Conservation (phyloP, 2,329 filamentous ascomycete species). For the Drechslerella dactyloides region DNA sequence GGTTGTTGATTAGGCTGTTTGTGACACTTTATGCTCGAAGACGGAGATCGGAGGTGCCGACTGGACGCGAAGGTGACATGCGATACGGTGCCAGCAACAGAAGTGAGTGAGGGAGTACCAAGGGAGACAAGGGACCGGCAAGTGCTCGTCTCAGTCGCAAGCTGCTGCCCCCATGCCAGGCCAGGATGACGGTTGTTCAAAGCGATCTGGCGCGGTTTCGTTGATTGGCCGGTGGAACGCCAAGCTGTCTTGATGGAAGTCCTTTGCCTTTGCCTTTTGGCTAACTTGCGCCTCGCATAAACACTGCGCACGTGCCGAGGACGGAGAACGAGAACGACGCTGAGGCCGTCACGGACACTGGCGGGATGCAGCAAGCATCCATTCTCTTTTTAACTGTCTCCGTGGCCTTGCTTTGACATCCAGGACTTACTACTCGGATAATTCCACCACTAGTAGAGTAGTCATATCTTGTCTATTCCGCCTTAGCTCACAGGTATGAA, state of each 20-base stretch:
- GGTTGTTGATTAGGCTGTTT: background rate
- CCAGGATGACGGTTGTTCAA: background rate
- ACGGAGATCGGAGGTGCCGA: too few species aligned
- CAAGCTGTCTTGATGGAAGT: background rate
- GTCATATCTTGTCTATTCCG: background rate
- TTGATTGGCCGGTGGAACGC: background rate
- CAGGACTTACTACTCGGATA: background rate
- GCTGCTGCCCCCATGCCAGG: too few species aligned
- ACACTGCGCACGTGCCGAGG: background rate
- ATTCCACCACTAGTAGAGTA: background rate
- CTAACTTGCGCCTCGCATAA: background rate
- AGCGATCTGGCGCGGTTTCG: background rate
- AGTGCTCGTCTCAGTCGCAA: too few species aligned
- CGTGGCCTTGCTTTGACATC: too few species aligned
- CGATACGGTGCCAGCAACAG: too few species aligned
- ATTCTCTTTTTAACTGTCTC: too few species aligned
- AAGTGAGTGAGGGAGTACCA: too few species aligned
- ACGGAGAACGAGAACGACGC: background rate
- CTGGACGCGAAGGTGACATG: too few species aligned
- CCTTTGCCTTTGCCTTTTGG: background rate
- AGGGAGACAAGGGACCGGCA: too few species aligned
- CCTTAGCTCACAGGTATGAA: slow-evolving; percentile 15
- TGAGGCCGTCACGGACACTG: background rate
- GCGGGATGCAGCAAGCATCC: background rate
- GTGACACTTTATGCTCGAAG: too few species aligned